Conservation (phyloP, 2,329 filamentous ascomycete species). For the Aspergillus candidus region DNA sequence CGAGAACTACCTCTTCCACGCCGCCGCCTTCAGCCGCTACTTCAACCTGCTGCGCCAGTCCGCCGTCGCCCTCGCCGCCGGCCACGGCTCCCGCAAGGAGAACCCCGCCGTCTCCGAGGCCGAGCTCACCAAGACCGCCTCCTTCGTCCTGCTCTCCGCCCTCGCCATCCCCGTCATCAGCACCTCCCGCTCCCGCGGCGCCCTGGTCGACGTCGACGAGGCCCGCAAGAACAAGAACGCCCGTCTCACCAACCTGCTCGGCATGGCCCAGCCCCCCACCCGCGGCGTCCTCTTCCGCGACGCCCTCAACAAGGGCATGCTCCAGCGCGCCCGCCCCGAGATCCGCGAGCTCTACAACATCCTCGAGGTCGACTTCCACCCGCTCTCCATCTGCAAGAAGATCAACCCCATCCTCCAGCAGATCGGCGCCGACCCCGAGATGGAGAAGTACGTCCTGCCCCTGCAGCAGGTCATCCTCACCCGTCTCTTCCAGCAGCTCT, state of each 20-base stretch:
- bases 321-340: conserved; percentile 87
- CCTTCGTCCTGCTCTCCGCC: conserved; percentile 89
- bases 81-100: conserved; percentile 87
- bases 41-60: conserved; percentile 95
- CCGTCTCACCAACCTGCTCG: conserved; percentile 88
- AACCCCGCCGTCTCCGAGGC: conserved; percentile 84
- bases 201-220: conserved; percentile 94
- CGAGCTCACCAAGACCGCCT: conserved; percentile 89
- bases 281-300: conserved; percentile 91
- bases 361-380: conserved; percentile 97
- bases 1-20: conserved; percentile 99
- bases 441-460: conserved; percentile 93
- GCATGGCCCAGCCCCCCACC: conserved; percentile 84
- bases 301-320: conserved; percentile 86
- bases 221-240: conserved; percentile 98
- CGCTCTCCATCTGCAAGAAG: conserved; percentile 97
- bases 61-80: conserved; percentile 70
- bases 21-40: conserved; percentile 93
- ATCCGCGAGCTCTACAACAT: conserved; percentile 98
- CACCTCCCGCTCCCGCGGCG: conserved; percentile 90
- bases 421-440: conserved; percentile 88
- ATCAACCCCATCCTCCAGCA: conserved; percentile 92
- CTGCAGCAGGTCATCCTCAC: conserved; percentile 98
- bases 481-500: conserved; percentile 96
- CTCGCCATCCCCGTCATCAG: conserved; percentile 99